Percentiles rank a stretch among this genome's conserved stretches.
Conservation (phyloP, 73 alveolate genomes). For the Paramecium pentaurelia region DNA sequence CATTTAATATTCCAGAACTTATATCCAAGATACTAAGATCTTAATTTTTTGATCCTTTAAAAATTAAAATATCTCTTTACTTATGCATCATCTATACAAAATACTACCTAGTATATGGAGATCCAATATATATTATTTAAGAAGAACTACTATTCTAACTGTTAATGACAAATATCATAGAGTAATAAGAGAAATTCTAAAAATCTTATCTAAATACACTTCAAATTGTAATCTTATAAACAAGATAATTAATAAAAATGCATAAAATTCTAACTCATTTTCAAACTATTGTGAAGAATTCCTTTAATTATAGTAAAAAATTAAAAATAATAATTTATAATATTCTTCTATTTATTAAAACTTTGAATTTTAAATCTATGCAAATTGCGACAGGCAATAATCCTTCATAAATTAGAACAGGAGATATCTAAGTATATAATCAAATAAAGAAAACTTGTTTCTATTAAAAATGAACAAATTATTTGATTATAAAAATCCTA, state of each 20-base stretch:
- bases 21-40: conserved; percentile 17
- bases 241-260: background rate
- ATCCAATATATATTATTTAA: background rate
- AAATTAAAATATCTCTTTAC: background rate
- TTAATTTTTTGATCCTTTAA: background rate
- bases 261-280: background rate
- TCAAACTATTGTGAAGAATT: background rate
- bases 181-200: background rate
- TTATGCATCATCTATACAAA: background rate
- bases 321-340: background rate
- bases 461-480: background rate
- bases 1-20: background rate
- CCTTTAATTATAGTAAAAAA: background rate
- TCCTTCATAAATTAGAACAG: background rate
- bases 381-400: background rate
- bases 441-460: background rate
- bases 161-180: background rate
- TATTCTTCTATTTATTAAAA: background rate
- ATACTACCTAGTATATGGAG: background rate
- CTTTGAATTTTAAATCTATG: background rate
- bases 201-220: background rate
- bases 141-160: background rate
- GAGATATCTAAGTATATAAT: background rate
- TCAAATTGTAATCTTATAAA: background rate
- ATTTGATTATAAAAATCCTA: background rate